A percentile compares a stretch with the other conserved stretches of the same genome.
These are phyloP conservation scores for Cryptococcus deneoformans DNA, from an alignment of 1,284 basidiomycete genomes.

Conservation along the genomic window DNA sequence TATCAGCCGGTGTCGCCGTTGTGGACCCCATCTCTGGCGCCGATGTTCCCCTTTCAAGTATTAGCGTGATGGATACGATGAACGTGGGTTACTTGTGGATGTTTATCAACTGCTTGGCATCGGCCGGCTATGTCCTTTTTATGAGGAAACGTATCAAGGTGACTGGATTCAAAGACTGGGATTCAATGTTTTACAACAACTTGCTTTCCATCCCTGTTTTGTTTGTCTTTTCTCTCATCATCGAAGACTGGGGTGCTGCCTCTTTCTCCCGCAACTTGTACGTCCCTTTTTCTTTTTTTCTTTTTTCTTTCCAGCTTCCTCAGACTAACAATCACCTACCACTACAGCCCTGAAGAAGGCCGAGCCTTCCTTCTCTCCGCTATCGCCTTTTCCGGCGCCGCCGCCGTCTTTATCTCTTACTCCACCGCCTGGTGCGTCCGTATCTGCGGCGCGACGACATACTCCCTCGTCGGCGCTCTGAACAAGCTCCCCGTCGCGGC, in stretches of 20 bases:
- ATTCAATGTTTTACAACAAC: constrained; percentile 99
- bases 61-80: constrained; percentile 52
- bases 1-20: constrained; percentile 40
- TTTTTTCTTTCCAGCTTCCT: background rate
- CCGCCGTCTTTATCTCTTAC: constrained; percentile 96
- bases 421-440: constrained; percentile 99
- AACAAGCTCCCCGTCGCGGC: constrained; percentile 98
- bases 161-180: constrained; percentile 99
- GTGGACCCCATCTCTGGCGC: constrained; percentile 46
- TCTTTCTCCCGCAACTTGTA: constrained; percentile 86
- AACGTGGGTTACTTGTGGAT: constrained; percentile 98
- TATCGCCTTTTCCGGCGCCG: constrained; percentile 93
- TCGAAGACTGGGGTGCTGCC: constrained; percentile 86
- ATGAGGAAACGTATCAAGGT: constrained; percentile 98
- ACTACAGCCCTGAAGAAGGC: constrained; percentile 76
- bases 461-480: constrained; percentile 96
- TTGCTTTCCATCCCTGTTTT: constrained; percentile 91
- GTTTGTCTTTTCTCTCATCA: constrained; percentile 72
- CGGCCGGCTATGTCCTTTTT: constrained; percentile 88
- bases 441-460: constrained; percentile 82
- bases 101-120: constrained; percentile 85
- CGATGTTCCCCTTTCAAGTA: constrained; percentile 27
- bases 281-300: constrained; percentile 37
- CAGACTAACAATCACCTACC: constrained; percentile 96
- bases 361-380: constrained; percentile 77